Percentiles rank a stretch among this genome's conserved stretches.
phyloP scores from a whole-genome alignment of 2,329 filamentous ascomycete species.

The Diaporthe citri region DNA sequence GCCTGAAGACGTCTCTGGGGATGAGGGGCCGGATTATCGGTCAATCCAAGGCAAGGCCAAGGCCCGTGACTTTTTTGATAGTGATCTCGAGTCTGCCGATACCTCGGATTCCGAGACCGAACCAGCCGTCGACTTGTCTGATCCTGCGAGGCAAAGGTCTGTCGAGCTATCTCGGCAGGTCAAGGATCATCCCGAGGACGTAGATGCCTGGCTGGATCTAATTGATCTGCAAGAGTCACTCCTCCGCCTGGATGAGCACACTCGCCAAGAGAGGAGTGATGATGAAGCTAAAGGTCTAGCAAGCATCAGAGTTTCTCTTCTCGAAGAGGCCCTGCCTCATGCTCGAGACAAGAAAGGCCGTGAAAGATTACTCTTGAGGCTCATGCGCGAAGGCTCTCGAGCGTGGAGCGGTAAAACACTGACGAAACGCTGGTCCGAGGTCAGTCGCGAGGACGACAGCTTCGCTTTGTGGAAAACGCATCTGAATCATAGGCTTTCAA shows the following conservation, averaged over 20 bases:
- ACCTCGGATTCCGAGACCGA: constrained; percentile 56
- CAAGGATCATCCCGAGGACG: constrained; percentile 74
- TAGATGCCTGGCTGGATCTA: constrained; percentile 82
- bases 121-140: constrained; percentile 50
- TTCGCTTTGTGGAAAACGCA: constrained; percentile 80
- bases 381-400: constrained; percentile 80
- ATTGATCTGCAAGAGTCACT: constrained; percentile 82
- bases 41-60: constrained; percentile 76
- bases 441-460: constrained; percentile 64
- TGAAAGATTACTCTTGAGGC: constrained; percentile 72
- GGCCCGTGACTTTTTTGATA: constrained; percentile 58
- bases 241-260: constrained; percentile 62
- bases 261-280: constrained; percentile 61
- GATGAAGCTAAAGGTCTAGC: constrained; percentile 78
- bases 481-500: constrained; percentile 79
- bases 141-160: constrained; percentile 65
- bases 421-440: constrained; percentile 73
- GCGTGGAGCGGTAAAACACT: constrained; percentile 78
- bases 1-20: constrained; percentile 52
- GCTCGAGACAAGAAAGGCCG: constrained; percentile 60
- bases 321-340: constrained; percentile 79
- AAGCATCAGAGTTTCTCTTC: constrained; percentile 84
- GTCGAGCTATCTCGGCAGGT: constrained; percentile 74
- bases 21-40: constrained; percentile 69
- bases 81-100: constrained; percentile 63